These are phyloP conservation scores for Thozetella sp. DNA, from an alignment of 495 filamentous ascomycete species.

Conservation along the genomic window DNA sequence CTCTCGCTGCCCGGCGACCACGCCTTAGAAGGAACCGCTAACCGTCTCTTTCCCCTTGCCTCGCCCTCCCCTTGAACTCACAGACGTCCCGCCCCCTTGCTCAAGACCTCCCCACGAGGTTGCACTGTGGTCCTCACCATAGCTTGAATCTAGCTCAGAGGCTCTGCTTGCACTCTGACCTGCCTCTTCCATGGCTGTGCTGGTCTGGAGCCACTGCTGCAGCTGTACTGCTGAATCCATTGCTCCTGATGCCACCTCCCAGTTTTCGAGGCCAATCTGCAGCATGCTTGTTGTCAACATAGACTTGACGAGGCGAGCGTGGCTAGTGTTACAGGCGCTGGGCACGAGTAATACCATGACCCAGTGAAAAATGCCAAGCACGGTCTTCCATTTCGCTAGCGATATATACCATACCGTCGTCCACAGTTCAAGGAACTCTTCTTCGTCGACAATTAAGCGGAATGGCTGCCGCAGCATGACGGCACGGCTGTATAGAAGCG, in stretches of 20 bases:
- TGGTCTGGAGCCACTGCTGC: constrained; percentile 30
- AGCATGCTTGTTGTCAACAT: constrained; percentile 26
- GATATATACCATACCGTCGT: constrained; percentile 34
- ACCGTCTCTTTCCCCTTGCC: no score
- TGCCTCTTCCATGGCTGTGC: no score
- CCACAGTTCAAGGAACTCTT: constrained; percentile 32
- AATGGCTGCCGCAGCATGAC: constrained; percentile 30
- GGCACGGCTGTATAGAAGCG: constrained; percentile 31
- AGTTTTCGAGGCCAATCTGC: constrained; percentile 37
- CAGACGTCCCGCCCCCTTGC: no score
- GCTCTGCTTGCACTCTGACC: no score
- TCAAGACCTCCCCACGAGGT: no score
- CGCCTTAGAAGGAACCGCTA: no score
- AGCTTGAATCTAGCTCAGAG: no score
- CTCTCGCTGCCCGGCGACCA: no score
- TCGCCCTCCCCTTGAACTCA: no score
- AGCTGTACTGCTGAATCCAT: constrained; percentile 25
- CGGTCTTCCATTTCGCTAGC: constrained; percentile 25
- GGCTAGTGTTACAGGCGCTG: constrained; percentile 12
- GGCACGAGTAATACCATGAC: constrained; percentile 21
- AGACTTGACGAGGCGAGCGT: constrained; percentile 33
- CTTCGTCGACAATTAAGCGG: constrained; percentile 12
- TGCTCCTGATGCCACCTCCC: constrained; percentile 25
- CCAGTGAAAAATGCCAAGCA: constrained; percentile 37
- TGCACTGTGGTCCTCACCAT: no score